Evolutionary conservation across 768 basidiomycete species (phyloP), one percentile per base, ranked within the genome.

Genomic region (Lactarius hengduanensis): DNA sequence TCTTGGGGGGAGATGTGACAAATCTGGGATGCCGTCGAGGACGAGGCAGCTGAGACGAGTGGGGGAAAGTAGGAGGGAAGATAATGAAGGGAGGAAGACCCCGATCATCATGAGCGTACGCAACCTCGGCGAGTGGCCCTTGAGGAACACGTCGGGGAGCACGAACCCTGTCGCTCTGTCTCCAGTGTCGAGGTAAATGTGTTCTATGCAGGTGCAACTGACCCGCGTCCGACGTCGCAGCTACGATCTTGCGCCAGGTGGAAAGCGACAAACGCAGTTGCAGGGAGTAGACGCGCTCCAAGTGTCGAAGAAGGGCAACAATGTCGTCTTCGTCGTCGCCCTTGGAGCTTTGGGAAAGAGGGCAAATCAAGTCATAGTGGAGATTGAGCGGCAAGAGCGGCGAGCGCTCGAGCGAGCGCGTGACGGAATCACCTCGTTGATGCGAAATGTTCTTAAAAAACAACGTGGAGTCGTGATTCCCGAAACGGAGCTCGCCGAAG

Each of bases 11-110:
- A 62, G 53, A 41, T 28, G 38, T 16, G 38, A 53, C 18, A 34
- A 20, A 16, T 41, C 18, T 10, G 61, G 61, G 38, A 62, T 62
- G 10, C 61, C 61, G 4, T 62, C 61, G 28, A 62, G 61, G 26
- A 41, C 61, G 10, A 62, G 50, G 5, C 18, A 36, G 18, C 36
- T 54, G 2, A 62, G 50, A n/a, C 26, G 61, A 18, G 15, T 11
- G 4, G 61, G 34, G 3, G 50, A 62, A 55, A 54, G 47, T 7
- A 62, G 61, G 16, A 62, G 50, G 26, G 61, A 34, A 4, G 53
- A 20, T 15, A 62, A 40, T 7, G 61, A 62, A 34, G 16, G 36
- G 22, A 28, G 53, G 38, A 41, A 53, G 16, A 62, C 9, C 9
- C 61, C 61, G 4, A 62, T 55, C 36, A 54, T 38, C 53, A 30